Evolutionary conservation across 768 basidiomycete species (phyloP), one percentile per base, ranked within the genome.

Genomic region (Kwoniella shandongensis): DNA sequence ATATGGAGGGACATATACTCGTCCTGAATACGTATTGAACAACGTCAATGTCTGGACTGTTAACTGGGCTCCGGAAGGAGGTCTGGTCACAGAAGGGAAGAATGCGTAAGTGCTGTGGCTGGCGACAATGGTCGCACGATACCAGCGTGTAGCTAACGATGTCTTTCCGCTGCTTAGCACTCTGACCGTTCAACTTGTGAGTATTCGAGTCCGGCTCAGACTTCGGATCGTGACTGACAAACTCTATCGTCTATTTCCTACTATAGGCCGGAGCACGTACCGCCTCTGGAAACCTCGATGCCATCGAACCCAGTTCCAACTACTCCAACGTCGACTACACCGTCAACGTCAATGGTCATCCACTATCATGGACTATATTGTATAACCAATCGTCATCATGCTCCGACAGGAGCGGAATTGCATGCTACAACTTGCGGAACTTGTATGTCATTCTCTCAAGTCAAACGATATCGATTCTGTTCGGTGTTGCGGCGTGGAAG

Each of bases 331-430:
- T 62, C 36, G 20, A 29, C 35, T 48, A 26, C 40, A 27, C 22
- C 5, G 41, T 62, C 29, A 48, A n/a, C 10, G 27, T 58, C 41
- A 62, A 62, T 38, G 45, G 27, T 1, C n/a, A 38, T 41, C 18
- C 11, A 20, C 22, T 39, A 15, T 18, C 18, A 3, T 35, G 36
- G 20, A 25, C 17, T 3, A 38, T 52, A 12, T 18, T 38, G 20
- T 57, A 52, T 54, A 47, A 52, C 39, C 41, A 49, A 12, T 57
- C 54, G 2, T 62, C 60, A 10, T 57, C 54, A 4, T 56, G 60
- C 46, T 29, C 48, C 18, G 48, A 46, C 22, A 29, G 60, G 36
- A 51, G 35, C 30, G 60, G 54, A 7, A 51, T 62, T 17, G 32
- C 35, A 5, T 56, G 60, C 32, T 62, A 62, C 32, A 57, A 46